Base-by-base conservation (phyloP, 495 filamentous ascomycete genomes). In the Penicillium antarcticum region DNA sequence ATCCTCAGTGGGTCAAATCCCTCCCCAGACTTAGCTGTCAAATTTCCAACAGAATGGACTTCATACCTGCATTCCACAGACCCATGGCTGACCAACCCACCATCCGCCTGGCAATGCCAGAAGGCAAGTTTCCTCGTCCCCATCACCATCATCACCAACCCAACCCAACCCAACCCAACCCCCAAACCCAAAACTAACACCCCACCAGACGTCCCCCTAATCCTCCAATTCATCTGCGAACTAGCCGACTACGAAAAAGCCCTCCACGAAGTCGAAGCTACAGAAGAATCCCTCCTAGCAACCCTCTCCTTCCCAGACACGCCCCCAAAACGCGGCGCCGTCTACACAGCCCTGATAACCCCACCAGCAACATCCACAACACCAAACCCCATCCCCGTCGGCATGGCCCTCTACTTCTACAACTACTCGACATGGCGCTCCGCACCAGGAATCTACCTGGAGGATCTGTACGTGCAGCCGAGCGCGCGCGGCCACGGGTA, bases 401-500 rank as follows among this genome's bases (percentile, higher is more conserved):
- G 79, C 45, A 79, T 85, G 74, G 85, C 81, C 0, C 70, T 88
- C 9, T 88, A 81, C 73, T 90, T 86, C 76, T 76, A 80, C 64
- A 88, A 83, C 63, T 90, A 87, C 63, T 82, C 82, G 50, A 97
- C 94, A 5, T 97, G 94, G 94, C 82, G 86, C 33, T 82, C 86
- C 4, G 80, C 80, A 9, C 87, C 94, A 2, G 94, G 94, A 1
- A 91, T 98, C 57, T 96, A 94, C 62, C 85, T 98, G 11, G 94
- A 98, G 65, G 94, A 98, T 64, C 73, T 98, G 9, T 97, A 88
- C 60, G 89, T 98, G 26, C 74, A 84, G 60, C 80, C 84, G 18
- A 70, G 67, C 21, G 85, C 86, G 39, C 72, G 94, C 5, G 84
- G 84, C 17, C 75, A 81, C 26, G 92, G 92, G 3, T 95, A 92